phyloP scores from a whole-genome alignment of 1,139 yeast genomes.

The Suhomyces anneliseae region DNA sequence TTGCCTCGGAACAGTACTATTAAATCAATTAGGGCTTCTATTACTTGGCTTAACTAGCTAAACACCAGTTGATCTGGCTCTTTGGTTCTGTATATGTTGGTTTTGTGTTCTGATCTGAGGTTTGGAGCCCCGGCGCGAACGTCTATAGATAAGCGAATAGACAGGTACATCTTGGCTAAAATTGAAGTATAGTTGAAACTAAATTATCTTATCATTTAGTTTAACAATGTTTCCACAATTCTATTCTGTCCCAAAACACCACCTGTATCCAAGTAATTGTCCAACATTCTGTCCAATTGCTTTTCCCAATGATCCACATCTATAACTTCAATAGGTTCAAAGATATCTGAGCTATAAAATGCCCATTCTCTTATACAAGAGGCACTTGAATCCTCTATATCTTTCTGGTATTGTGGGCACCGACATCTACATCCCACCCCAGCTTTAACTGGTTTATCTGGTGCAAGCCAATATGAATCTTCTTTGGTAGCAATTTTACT shows the following conservation, averaged over 20 bases:
- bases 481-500: slow-evolving; percentile 13
- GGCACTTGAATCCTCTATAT: slow-evolving; percentile 55
- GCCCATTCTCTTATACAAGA: slow-evolving; percentile 62
- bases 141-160: too few species aligned
- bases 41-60: too few species aligned
- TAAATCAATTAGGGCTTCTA: too few species aligned
- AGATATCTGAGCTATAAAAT: slow-evolving; percentile 38
- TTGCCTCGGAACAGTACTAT: too few species aligned
- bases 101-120: too few species aligned
- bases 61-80: too few species aligned
- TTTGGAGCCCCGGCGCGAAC: too few species aligned
- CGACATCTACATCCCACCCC: slow-evolving; percentile 88
- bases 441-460: slow-evolving; percentile 44
- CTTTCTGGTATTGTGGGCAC: slow-evolving; percentile 58
- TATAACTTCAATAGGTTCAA: slow-evolving; percentile 21
- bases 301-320: slow-evolving; percentile 39
- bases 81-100: too few species aligned
- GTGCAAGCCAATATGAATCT: slow-evolving; percentile 37
- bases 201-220: too few species aligned
- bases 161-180: too few species aligned
- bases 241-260: slow-evolving; percentile 27
- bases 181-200: too few species aligned
- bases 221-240: slow-evolving; percentile 10
- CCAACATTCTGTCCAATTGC: slow-evolving; percentile 29
- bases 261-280: slow-evolving; percentile 25